Evolutionary conservation across 495 filamentous ascomycete genomes (phyloP).

Genomic region (Cetradonia linearis): DNA sequence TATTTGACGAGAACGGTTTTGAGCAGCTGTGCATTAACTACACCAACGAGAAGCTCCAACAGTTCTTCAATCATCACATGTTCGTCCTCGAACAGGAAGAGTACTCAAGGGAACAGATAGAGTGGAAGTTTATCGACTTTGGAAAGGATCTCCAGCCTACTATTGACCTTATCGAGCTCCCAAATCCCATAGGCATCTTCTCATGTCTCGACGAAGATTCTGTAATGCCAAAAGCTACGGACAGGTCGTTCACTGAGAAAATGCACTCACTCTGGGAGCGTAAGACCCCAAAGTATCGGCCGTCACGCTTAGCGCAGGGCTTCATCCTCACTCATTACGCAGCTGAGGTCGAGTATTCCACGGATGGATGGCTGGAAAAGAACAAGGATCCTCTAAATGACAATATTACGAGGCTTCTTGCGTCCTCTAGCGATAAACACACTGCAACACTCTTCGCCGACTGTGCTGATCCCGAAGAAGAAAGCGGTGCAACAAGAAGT

Average conservation of each 20-base stretch:
- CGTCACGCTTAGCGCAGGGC: constrained; percentile 77
- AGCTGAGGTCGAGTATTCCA: constrained; percentile 94
- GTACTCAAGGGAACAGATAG: constrained; percentile 94
- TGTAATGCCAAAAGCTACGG: constrained; percentile 98
- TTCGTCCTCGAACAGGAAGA: constrained; percentile 99
- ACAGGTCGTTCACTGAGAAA: constrained; percentile 95
- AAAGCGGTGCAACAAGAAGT: constrained; percentile 57
- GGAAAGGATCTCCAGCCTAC: constrained; percentile 95
- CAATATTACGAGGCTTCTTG: constrained; percentile 82
- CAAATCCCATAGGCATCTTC: constrained; percentile 97
- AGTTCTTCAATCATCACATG: constrained; percentile 99
- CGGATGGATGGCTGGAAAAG: constrained; percentile 93
- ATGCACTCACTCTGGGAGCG: constrained; percentile 93
- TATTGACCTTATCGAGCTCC: constrained; percentile 91
- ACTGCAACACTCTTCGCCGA: constrained; percentile 79
- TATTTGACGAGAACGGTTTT: constrained; percentile 97
- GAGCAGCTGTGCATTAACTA: constrained; percentile 99
- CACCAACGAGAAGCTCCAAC: constrained; percentile 98
- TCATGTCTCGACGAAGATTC: constrained; percentile 97
- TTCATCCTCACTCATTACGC: constrained; percentile 99
- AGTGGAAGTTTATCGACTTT: constrained; percentile 99
- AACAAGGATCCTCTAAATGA: constrained; percentile 99
- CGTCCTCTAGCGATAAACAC: constrained; percentile 69
- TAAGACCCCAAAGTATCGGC: constrained; percentile 85
- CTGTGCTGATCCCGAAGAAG: constrained; percentile 68